Evolutionary conservation across 805 yeast species (phyloP).

Genomic region (Yamadazyma paraphyllophila): DNA sequence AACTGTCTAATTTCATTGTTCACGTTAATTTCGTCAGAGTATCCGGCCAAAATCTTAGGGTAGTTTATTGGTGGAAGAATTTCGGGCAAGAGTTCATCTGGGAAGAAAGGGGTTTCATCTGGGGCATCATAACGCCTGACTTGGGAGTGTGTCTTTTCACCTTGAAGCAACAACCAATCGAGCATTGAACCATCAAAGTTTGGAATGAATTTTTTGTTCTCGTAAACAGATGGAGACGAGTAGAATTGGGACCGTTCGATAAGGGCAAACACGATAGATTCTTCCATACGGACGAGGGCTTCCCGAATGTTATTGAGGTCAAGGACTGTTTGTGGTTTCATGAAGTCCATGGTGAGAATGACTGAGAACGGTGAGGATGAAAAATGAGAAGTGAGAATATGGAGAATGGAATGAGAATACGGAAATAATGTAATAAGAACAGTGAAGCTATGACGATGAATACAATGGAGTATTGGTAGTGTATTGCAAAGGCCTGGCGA

Average conservation of each 20-base stretch:
- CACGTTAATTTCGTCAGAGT: slow-evolving; percentile 71
- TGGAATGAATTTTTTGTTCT: slow-evolving; percentile 57
- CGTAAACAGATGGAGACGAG: slow-evolving; percentile 72
- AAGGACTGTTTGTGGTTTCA: slow-evolving; percentile 77
- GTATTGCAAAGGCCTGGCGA: too few relatives aligned
- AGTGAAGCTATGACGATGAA: too few relatives aligned
- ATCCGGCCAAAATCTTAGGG: slow-evolving; percentile 75
- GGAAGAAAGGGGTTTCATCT: slow-evolving; percentile 89
- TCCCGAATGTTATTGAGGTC: slow-evolving; percentile 79
- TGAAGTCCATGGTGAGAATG: slow-evolving; percentile 64
- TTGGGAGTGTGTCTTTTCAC: slow-evolving; percentile 66
- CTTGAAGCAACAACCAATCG: slow-evolving; percentile 78
- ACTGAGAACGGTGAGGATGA: too few relatives aligned
- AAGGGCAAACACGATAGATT: slow-evolving; percentile 86
- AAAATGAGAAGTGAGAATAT: too few relatives aligned
- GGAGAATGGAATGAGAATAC: too few relatives aligned
- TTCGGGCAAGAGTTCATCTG: slow-evolving; percentile 62
- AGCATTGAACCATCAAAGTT: slow-evolving; percentile 76
- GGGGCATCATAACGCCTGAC: slow-evolving; percentile 91
- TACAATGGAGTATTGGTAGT: too few relatives aligned
- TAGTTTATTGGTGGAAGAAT: slow-evolving; percentile 76
- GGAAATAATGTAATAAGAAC: too few relatives aligned
- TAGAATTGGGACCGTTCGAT: slow-evolving; percentile 91
- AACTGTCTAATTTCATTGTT: slow-evolving; percentile 64
- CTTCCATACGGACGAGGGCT: slow-evolving; percentile 90